Evolutionary conservation across 371 early-diverging fungal species (phyloP).

Genomic region (Coemansia sp.): DNA sequence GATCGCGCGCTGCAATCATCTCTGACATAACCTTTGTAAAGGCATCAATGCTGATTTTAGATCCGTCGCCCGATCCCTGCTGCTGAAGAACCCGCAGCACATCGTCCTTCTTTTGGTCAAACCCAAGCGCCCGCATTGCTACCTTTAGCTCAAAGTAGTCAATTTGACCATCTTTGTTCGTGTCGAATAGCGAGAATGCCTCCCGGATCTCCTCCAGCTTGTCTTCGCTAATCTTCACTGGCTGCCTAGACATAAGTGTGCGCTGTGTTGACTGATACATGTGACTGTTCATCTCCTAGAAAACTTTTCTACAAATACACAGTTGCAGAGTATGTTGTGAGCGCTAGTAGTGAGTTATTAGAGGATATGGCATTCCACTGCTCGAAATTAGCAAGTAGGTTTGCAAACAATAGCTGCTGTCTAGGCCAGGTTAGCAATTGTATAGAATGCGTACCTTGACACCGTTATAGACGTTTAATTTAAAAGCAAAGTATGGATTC

Average conservation of each 20-base stretch:
- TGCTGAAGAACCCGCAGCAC: conserved; percentile 65
- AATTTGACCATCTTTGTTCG: conserved; percentile 66
- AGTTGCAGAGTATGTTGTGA: background rate
- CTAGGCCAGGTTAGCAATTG: background rate
- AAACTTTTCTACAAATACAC: background rate
- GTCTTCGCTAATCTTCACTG: conserved; percentile 59
- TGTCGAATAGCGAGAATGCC: conserved; percentile 75
- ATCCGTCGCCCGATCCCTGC: conserved; percentile 58
- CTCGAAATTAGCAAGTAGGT: background rate
- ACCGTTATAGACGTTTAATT: background rate
- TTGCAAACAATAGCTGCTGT: background rate
- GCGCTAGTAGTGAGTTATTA: background rate
- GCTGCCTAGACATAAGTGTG: conserved; percentile 1
- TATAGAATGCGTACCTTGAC: background rate
- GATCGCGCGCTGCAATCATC: conserved; percentile 66
- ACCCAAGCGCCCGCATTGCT: conserved; percentile 76
- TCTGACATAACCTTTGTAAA: conserved; percentile 69
- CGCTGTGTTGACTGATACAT: conserved; percentile 16
- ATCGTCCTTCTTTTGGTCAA: conserved; percentile 72
- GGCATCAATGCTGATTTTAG: conserved; percentile 62
- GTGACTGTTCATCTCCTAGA: conserved; percentile 14
- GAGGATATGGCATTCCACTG: background rate
- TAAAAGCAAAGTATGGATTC: background rate
- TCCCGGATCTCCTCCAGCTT: conserved; percentile 69
- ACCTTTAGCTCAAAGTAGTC: conserved; percentile 82